Base-by-base conservation (phyloP, 129 eudicot species). In the Artemisia argyi region DNA sequence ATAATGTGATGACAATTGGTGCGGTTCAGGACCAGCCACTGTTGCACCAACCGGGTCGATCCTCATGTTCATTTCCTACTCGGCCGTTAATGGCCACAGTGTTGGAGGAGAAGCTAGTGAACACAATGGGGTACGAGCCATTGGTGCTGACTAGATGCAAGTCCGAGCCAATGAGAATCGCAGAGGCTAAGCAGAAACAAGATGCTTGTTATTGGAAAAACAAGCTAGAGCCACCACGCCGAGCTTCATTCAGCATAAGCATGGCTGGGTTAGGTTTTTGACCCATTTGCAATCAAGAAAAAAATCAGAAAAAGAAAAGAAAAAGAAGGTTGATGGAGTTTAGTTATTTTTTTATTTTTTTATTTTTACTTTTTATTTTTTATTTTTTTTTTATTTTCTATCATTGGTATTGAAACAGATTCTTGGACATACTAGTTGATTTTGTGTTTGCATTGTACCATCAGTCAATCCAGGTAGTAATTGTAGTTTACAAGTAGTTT, bases 161-260 rank as follows among this genome's bases (percentile, higher is more conserved):
- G 80, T 93, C 90, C 1, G 92, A 83, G 82, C 98, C 97, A 66
- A 83, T 83, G 79, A 83, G 87, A 72, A 81, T 80, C 54, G 92
- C 81, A 59, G 77, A 91, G 7, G 80, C 78, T 26, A 83, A 86
- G 81, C 72, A 85, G 4, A 72, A 68, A 66, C 84, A 84, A 11
- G 90, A 88, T 46, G 66, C 81, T 35, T 89, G 92, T 75, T 85
- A 68, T 50, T 81, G 91, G 95, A 85, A 83, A 75, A 84, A 82
- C 61, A 71, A 91, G 84, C 78, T 89, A 18, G 90, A 89, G 88
- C 90, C 96, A 58, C 84, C 82, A 62, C 54, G 95, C 11, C 72
- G 81, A 51, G 85, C 96, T 42, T 73, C 83, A 1, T 73, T 69
- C 14, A 83, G 81, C n/a, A 84, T 79, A 66, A 87, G 89, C 60